Evolutionary conservation across 805 yeast genomes (phyloP).

Genomic region (Kodamaea lidongshanica): DNA sequence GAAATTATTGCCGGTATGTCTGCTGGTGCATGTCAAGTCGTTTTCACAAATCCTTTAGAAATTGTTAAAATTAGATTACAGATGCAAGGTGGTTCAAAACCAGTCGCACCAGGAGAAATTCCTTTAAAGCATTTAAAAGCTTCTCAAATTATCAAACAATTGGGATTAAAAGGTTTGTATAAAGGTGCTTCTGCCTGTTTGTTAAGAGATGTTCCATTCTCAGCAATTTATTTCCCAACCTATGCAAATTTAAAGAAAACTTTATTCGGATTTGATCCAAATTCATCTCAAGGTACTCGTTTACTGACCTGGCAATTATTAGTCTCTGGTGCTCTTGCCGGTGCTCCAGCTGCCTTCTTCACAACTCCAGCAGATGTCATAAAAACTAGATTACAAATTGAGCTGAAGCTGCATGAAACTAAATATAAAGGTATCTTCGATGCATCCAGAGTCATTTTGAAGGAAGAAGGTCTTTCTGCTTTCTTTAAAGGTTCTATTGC

Average conservation of each 20-base stretch:
- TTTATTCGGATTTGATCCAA: constrained; percentile 76
- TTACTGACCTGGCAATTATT: constrained; percentile 81
- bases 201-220: constrained; percentile 91
- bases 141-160: constrained; percentile 61
- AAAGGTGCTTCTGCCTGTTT: constrained; percentile 90
- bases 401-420: constrained; percentile 68
- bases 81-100: constrained; percentile 72
- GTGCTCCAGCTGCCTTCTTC: constrained; percentile 94
- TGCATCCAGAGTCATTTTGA: constrained; percentile 66
- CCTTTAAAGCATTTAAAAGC: constrained; percentile 49
- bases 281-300: constrained; percentile 49
- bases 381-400: constrained; percentile 89
- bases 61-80: constrained; percentile 92
- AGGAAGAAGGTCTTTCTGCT: constrained; percentile 79
- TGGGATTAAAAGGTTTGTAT: constrained; percentile 82
- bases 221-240: constrained; percentile 95
- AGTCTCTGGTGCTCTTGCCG: constrained; percentile 88
- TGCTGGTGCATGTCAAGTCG: constrained; percentile 95
- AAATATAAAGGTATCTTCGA: constrained; percentile 71
- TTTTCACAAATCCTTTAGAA: constrained; percentile 93
- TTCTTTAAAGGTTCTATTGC: constrained; percentile 97
- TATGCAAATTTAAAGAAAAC: constrained; percentile 87
- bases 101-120: constrained; percentile 30
- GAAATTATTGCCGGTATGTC: constrained; percentile 86
- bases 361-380: constrained; percentile 97